Evolutionary conservation across 306 rosid genomes (phyloP), one percentile per base, ranked within the genome.

Genomic region (Castanea sativa): DNA sequence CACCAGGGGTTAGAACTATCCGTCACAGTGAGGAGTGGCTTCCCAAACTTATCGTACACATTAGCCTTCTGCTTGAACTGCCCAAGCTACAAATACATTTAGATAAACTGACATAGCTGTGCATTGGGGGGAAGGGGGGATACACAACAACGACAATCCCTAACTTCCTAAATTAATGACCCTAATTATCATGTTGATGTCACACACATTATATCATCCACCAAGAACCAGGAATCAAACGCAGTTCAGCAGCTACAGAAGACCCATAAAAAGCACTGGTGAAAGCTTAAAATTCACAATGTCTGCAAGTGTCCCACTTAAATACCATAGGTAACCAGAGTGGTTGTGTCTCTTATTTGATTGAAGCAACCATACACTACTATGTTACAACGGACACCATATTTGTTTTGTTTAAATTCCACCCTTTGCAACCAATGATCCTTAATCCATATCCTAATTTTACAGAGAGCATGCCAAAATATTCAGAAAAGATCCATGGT

Each of bases 1-100:
- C 99, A 93, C 99, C 98, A 93, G 14, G 96, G 97, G 81, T 95
- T 92, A 27, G 98, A 88, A 72, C 86, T 81, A 74, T 95, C 97
- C 6, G 91, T 88, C 59, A 88, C 91, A 14, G 98, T 89, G 73
- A 91, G 27, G 76, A 85, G 3, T 78, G 88, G 97, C 57, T 86
- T 89, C 76, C 96, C 99, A 60, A 76, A 80, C 35, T 85, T 74
- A 76, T 84, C 90, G 58, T 23, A 74, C 76, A 82, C 80, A 16
- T 86, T 25, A 33, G 2, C 79, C 89, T 86, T 95, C 75, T 91
- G 92, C 86, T 83, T 90, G 85, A 95, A 93, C 99, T 93, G 94
- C 76, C 82, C 87, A 74, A 76, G 83, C 81, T 85, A 84, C 20
- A 43, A 79, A 27, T 68, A 60, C 65, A 75, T 76, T 72, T 61